Conservation (phyloP, 2,329 filamentous ascomycete species). For the Aureobasidium pullulans region DNA sequence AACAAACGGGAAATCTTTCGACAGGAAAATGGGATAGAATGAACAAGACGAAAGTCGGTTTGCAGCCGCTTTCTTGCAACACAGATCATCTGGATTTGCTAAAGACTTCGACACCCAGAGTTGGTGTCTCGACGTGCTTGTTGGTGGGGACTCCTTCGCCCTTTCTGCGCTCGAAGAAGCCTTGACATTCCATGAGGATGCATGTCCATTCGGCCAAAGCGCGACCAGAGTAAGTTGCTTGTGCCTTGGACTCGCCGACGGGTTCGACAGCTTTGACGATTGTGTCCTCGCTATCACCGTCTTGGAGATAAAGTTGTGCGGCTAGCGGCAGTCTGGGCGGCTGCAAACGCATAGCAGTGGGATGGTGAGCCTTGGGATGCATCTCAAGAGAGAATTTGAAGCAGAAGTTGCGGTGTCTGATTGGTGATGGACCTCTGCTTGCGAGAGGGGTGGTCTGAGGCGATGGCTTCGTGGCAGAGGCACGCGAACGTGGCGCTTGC, state of each 20-base stretch:
- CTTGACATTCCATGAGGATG: slow-evolving; percentile 71
- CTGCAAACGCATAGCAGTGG: slow-evolving; percentile 55
- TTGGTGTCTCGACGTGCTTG: slow-evolving; percentile 62
- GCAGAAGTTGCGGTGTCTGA: slow-evolving; percentile 50
- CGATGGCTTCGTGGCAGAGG: slow-evolving; percentile 4
- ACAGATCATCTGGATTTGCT: slow-evolving; percentile 34
- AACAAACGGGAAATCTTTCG: too few relatives aligned
- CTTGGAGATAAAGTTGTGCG: slow-evolving; percentile 58
- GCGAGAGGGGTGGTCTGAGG: slow-evolving; percentile 3
- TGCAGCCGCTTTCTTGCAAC: too few relatives aligned
- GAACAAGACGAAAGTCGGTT: too few relatives aligned
- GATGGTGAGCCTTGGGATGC: slow-evolving; percentile 46
- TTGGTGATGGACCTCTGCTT: background rate
- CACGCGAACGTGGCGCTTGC: slow-evolving; percentile 1
- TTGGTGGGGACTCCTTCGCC: slow-evolving; percentile 64
- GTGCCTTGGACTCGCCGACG: slow-evolving; percentile 29
- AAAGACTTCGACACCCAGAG: slow-evolving; percentile 57
- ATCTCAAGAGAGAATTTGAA: slow-evolving; percentile 71
- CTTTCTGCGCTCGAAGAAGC: slow-evolving; percentile 68
- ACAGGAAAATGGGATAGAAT: too few relatives aligned
- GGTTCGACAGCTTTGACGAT: slow-evolving; percentile 26
- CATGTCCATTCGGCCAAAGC: slow-evolving; percentile 72
- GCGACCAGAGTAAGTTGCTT: slow-evolving; percentile 58
- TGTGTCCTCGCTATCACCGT: slow-evolving; percentile 14
- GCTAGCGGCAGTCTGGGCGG: slow-evolving; percentile 63